phyloP scores from a whole-genome alignment of 2,329 filamentous ascomycete species.

The Thelonectria olida region DNA sequence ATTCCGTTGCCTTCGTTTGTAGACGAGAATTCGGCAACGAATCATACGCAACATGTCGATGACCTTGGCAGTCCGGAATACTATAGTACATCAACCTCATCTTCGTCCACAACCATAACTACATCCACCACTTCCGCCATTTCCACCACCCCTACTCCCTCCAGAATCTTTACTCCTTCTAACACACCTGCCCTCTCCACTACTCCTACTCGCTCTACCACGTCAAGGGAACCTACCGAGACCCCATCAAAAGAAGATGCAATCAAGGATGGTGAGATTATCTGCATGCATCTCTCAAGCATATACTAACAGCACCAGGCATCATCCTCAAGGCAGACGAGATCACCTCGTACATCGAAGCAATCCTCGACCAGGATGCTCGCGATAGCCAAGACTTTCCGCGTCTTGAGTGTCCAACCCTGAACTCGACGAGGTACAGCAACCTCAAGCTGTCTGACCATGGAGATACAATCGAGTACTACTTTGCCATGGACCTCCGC shows the following conservation, averaged over 20 bases:
- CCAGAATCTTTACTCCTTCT: too few species aligned
- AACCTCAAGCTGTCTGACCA: background rate
- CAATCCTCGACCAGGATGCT: background rate
- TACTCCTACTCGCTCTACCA: background rate
- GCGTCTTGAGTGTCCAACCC: constrained; percentile 41
- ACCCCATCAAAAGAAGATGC: background rate
- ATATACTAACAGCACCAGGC: background rate
- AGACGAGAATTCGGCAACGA: background rate
- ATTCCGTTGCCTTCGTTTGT: background rate
- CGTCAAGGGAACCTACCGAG: background rate
- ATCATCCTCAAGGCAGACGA: background rate
- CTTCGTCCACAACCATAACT: background rate
- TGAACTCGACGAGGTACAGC: constrained; percentile 33
- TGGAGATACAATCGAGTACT: constrained; percentile 46
- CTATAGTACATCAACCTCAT: background rate
- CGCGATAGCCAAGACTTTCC: background rate
- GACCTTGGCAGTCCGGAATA: background rate
- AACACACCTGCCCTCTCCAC: too few species aligned
- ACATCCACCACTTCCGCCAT: background rate
- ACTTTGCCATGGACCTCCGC: constrained; percentile 63
- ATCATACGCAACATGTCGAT: background rate
- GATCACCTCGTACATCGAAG: background rate
- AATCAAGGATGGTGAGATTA: background rate
- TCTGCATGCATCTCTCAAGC: too few species aligned
- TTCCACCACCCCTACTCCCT: too few species aligned